These are phyloP conservation scores for Sindora glabra DNA, from an alignment of 306 rosid species.

Conservation along the genomic window DNA sequence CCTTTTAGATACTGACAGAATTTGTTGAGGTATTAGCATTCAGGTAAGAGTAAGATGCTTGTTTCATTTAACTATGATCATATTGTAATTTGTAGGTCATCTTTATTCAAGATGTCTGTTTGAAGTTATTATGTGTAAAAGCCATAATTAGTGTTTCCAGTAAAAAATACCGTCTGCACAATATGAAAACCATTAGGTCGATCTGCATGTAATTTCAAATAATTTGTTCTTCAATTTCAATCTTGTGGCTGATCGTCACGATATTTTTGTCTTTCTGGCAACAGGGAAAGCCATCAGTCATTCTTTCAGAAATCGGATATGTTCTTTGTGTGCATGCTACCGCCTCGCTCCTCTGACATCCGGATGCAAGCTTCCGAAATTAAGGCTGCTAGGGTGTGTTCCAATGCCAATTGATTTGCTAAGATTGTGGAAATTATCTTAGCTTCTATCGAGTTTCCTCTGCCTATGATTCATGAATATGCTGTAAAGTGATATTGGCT, in stretches of 20 bases:
- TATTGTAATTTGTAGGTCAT: background rate
- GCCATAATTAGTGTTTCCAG: background rate
- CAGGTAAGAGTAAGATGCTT: constrained; percentile 37
- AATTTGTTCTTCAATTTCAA: background rate
- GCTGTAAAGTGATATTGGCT: background rate
- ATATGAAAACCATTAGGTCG: background rate
- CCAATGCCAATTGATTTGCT: too few relatives aligned
- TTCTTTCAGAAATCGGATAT: constrained; percentile 60
- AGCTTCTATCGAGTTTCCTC: background rate
- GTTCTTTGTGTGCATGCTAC: constrained; percentile 65
- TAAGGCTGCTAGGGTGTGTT: constrained; percentile 51
- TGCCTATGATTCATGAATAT: background rate
- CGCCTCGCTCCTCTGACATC: constrained; percentile 52
- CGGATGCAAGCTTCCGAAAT: constrained; percentile 53
- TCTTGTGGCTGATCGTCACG: background rate
- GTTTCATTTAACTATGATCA: background rate
- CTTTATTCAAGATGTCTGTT: too few relatives aligned
- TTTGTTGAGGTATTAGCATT: constrained; percentile 79
- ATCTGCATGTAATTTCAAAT: background rate
- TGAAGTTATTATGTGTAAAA: too few relatives aligned
- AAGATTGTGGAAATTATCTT: background rate
- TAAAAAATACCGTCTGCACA: background rate
- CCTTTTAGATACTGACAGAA: constrained; percentile 55
- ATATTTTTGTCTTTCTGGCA: constrained; percentile 13
- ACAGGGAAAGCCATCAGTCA: too few relatives aligned